These are phyloP conservation scores for Astragalus membranaceus DNA, from an alignment of 306 rosid species.

Conservation along the genomic window DNA sequence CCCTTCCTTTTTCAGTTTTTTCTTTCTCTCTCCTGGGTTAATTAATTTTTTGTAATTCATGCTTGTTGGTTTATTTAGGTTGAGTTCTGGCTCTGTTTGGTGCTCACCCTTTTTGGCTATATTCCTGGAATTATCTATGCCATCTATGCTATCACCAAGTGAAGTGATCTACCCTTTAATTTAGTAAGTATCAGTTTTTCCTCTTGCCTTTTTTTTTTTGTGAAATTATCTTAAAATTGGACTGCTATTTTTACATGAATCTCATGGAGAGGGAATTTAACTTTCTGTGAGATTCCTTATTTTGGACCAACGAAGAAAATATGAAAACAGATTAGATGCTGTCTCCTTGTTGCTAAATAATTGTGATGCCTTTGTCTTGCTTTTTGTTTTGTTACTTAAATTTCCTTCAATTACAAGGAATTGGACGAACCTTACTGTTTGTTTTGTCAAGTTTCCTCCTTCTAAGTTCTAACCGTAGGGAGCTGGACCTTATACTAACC, in stretches of 20 bases:
- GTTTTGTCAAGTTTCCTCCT: not conserved
- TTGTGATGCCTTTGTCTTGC: not conserved
- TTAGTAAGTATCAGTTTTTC: too few species aligned
- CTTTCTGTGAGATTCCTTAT: not conserved
- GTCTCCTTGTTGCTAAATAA: not conserved
- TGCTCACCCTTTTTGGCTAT: constrained; percentile 61
- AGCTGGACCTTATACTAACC: too few species aligned
- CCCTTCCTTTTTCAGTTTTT: not conserved
- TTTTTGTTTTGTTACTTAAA: not conserved
- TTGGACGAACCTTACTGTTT: not conserved
- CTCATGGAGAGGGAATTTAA: not conserved
- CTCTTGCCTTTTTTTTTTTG: too few species aligned
- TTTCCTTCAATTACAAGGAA: not conserved
- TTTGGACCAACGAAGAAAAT: not conserved
- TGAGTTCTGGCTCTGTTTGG: constrained; percentile 83
- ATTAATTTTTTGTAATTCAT: not conserved
- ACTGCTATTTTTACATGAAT: too few species aligned
- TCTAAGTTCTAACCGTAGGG: too few species aligned
- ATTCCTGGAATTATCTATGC: constrained; percentile 80
- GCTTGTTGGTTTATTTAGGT: constrained; percentile 18
- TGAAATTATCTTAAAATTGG: too few species aligned
- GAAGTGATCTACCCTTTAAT: not conserved
- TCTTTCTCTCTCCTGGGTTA: not conserved
- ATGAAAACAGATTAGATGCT: not conserved
- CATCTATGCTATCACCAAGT: constrained; percentile 58